phyloP scores from a whole-genome alignment of 1,284 basidiomycete genomes.

The Ganoderma boninense region DNA sequence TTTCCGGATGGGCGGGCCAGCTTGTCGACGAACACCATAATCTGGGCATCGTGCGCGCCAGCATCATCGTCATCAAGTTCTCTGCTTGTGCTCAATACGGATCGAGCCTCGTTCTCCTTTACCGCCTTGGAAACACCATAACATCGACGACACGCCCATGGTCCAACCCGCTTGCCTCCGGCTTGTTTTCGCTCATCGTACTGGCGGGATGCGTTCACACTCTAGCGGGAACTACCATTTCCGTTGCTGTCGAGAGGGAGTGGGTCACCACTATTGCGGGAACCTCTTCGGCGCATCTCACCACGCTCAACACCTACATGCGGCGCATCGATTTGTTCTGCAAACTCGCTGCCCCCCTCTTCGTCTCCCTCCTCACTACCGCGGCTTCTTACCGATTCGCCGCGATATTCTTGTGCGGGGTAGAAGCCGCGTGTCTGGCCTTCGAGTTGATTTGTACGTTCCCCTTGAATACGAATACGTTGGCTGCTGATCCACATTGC shows the following conservation, averaged over 20 bases:
- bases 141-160: conserved; percentile 15
- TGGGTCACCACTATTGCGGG: conserved; percentile 58
- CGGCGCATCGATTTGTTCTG: conserved; percentile 62
- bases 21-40: conserved; percentile 53
- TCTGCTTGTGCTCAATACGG: conserved; percentile 49
- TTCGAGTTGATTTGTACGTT: conserved; percentile 43
- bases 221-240: conserved; percentile 54
- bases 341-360: conserved; percentile 62
- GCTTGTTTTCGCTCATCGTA: conserved; percentile 51
- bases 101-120: conserved; percentile 45
- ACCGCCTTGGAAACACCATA: neutral
- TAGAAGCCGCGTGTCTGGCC: conserved; percentile 44
- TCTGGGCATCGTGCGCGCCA: conserved; percentile 49
- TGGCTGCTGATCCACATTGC: neutral
- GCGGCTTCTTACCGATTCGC: conserved; percentile 43
- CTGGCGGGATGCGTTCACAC: conserved; percentile 50
- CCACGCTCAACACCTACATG: conserved; percentile 49
- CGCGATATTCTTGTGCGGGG: conserved; percentile 43
- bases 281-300: conserved; percentile 41
- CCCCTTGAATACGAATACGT: neutral
- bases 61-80: conserved; percentile 55
- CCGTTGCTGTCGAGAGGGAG: conserved; percentile 64
- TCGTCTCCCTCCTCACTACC: conserved; percentile 60
- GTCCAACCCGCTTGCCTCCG: conserved; percentile 25
- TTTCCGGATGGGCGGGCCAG: conserved; percentile 53